These are phyloP conservation scores for Exophiala bonariae DNA, from an alignment of 2,329 filamentous ascomycete genomes.

Conservation along the genomic window DNA sequence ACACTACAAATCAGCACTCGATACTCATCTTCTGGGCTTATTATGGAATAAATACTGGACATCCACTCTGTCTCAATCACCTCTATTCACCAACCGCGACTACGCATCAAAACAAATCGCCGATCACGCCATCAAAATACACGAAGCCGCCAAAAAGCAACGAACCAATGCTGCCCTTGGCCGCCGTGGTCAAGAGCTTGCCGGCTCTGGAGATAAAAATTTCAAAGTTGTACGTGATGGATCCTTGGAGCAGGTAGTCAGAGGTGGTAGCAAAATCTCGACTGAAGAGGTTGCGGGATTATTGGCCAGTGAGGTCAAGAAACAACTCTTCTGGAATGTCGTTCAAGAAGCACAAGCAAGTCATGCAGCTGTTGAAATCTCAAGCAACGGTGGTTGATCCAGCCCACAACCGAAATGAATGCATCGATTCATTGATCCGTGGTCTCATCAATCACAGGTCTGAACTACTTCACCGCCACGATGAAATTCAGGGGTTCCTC, in stretches of 20 bases:
- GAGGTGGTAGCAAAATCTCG: constrained; percentile 58
- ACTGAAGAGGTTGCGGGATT: constrained; percentile 53
- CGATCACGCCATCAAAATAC: constrained; percentile 81
- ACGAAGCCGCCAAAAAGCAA: constrained; percentile 57
- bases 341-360: constrained; percentile 30
- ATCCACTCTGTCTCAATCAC: constrained; percentile 87
- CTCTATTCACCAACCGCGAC: constrained; percentile 87
- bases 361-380: constrained; percentile 8
- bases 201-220: constrained; percentile 27
- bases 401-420: too few species aligned
- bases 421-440: too few species aligned
- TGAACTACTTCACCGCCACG: too few species aligned
- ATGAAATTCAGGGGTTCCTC: too few species aligned
- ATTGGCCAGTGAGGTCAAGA: constrained; percentile 51
- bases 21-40: constrained; percentile 79
- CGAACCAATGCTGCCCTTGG: constrained; percentile 21
- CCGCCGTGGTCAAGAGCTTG: constrained; percentile 25
- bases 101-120: constrained; percentile 90
- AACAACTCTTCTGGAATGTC: constrained; percentile 49
- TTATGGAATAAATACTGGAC: constrained; percentile 99
- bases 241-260: constrained; percentile 54
- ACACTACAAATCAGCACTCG: constrained; percentile 91
- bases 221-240: constrained; percentile 40
- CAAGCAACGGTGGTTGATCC: constrained; percentile 17
- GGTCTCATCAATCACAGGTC: too few species aligned